Base-by-base conservation (phyloP, 495 filamentous ascomycete genomes). In the Neurospora sp. region DNA sequence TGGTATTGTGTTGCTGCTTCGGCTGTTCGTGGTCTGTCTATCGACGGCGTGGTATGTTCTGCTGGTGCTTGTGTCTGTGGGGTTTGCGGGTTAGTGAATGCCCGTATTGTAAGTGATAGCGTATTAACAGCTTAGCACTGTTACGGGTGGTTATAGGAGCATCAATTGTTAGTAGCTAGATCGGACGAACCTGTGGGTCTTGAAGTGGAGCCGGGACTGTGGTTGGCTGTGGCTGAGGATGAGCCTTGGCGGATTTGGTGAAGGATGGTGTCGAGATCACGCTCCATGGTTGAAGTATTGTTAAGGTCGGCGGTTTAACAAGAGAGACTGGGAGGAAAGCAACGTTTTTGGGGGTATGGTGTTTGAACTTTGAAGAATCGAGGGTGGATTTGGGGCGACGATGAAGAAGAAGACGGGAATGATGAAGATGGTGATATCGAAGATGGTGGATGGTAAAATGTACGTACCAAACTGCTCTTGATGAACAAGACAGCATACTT, bases 101-200 rank as follows among this genome's bases (percentile, higher is more conserved):
- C 0, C 6, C 1, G 0, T 1, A 44, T n/a, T 44, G 42, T 44
- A 44, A 44, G 42, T 44, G 42, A 44, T 44, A 44, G 16, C 7
- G 42, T 0, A 0, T 4, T 44, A 44, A n/a, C 18, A n/a, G 8
- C 2, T 9, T 0, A n/a, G 18, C 0, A 0, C 42, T 4, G 18
- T n/a, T n/a, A 0, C 0, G 6, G 0, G 3, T 0, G 0, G 1
- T 12, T 48, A 22, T 22, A 11, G 44, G 18, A 3, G n/a, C 2
- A 1, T 20, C 4, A 9, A 1, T 1, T 48, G 44, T 48, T 48
- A 48, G n/a, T 3, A 7, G 14, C 3, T 7, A 3, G 14, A 22
- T 9, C 1, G n/a, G 44, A 48, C 46, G 46, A 48, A 48, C 46
- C n/a, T 5, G n/a, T 48, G 44, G 44, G 2, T 22, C n/a, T 20